Percentiles rank a stretch among this genome's conserved stretches.
phyloP scores from a whole-genome alignment of 257 asterid species.

The Salvia splendens region DNA sequence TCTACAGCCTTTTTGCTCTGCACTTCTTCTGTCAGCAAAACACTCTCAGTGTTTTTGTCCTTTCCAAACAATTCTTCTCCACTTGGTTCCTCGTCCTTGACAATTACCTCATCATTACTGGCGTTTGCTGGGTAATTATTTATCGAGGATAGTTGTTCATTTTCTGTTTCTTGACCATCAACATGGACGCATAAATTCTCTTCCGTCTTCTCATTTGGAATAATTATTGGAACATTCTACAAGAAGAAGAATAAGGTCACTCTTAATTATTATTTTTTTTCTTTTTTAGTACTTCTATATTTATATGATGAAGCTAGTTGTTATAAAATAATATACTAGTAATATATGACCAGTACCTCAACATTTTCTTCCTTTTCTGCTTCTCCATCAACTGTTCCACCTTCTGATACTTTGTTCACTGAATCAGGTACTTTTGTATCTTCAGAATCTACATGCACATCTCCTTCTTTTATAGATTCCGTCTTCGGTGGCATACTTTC shows the following conservation, averaged over 20 bases:
- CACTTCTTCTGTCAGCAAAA: constrained; percentile 21
- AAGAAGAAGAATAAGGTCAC: constrained; percentile 24
- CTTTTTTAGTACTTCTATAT: not conserved
- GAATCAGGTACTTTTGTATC: constrained; percentile 25
- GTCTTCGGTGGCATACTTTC: not conserved
- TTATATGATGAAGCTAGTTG: constrained; percentile 7
- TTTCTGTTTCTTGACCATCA: constrained; percentile 27
- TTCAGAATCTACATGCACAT: constrained; percentile 25
- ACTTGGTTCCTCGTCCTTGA: constrained; percentile 20
- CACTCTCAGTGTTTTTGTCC: constrained; percentile 16
- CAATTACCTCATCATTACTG: constrained; percentile 14
- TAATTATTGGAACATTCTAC: constrained; percentile 33
- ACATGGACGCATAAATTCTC: constrained; percentile 20
- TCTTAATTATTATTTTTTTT: not conserved
- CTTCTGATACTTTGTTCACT: constrained; percentile 26
- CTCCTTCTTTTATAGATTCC: constrained; percentile 30
- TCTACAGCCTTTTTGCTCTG: constrained; percentile 21
- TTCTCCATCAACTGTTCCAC: constrained; percentile 29
- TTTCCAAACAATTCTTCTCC: constrained; percentile 17
- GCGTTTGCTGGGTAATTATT: constrained; percentile 12
- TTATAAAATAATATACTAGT: not conserved
- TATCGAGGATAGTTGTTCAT: constrained; percentile 17
- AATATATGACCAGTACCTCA: constrained; percentile 30
- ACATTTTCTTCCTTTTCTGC: constrained; percentile 33
- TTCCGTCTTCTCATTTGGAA: constrained; percentile 32